These are phyloP conservation scores for Lentinus brumalis DNA, from an alignment of 768 basidiomycete genomes.

Conservation along the genomic window DNA sequence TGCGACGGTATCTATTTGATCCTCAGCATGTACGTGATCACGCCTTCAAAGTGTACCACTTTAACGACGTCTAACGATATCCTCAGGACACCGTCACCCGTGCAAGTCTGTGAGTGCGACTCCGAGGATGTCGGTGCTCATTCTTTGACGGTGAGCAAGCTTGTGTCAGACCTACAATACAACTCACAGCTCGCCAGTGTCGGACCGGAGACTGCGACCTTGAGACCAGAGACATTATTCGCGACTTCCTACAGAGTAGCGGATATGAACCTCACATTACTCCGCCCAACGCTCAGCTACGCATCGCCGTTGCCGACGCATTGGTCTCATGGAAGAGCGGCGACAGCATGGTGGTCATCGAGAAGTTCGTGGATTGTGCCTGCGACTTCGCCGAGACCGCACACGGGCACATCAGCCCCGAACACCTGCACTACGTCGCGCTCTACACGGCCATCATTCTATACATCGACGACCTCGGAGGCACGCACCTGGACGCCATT, in stretches of 20 bases:
- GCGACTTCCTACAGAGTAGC: slow-evolving; percentile 1
- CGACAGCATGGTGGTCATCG: neutral
- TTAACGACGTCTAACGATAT: too few relatives aligned
- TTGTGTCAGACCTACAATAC: too few relatives aligned
- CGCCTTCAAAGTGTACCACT: too few relatives aligned
- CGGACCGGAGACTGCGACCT: too few relatives aligned
- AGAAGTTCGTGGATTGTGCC: neutral
- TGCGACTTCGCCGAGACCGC: slow-evolving; percentile 13
- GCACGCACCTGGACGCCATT: slow-evolving; percentile 27
- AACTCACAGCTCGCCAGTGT: too few relatives aligned
- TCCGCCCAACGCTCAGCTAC: neutral
- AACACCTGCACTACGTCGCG: slow-evolving; percentile 35
- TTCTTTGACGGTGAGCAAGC: too few relatives aligned
- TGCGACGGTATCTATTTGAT: too few relatives aligned
- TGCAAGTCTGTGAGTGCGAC: too few relatives aligned
- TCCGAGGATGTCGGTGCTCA: too few relatives aligned
- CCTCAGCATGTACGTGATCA: too few relatives aligned
- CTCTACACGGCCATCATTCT: slow-evolving; percentile 42
- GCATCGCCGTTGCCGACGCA: neutral
- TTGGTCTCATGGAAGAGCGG: neutral
- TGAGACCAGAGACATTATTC: neutral
- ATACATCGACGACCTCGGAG: slow-evolving; percentile 40
- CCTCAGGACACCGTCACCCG: too few relatives aligned
- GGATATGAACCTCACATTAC: neutral
- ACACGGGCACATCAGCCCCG: slow-evolving; percentile 7